Evolutionary conservation across 345 rosid genomes (phyloP).

Genomic region (Microthlaspi erraticum): DNA sequence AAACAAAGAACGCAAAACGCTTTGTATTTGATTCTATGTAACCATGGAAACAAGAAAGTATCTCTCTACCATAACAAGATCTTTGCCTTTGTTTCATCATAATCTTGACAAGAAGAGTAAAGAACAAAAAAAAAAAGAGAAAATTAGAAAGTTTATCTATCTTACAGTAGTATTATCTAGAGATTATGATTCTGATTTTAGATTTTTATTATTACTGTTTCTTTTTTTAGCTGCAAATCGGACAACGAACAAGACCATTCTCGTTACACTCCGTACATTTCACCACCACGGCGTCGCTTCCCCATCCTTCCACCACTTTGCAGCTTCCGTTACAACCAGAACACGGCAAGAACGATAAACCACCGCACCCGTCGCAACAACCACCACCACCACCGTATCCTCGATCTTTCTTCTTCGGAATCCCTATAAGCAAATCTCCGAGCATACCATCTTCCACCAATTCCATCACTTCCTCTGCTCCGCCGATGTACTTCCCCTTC

Average conservation of each 20-base stretch:
- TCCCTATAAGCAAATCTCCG: slow-evolving; percentile 55
- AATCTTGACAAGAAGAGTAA: slow-evolving; percentile 10
- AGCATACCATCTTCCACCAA: slow-evolving; percentile 74
- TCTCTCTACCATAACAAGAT: background rate
- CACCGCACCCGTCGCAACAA: slow-evolving; percentile 68
- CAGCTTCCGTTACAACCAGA: slow-evolving; percentile 79
- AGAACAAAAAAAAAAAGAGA: background rate
- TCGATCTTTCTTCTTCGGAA: slow-evolving; percentile 54
- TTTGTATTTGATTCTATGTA: slow-evolving; percentile 10
- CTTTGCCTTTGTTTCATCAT: background rate
- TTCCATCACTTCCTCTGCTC: slow-evolving; percentile 73
- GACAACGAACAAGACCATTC: slow-evolving; percentile 86
- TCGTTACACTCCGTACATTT: slow-evolving; percentile 83
- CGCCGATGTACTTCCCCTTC: slow-evolving; percentile 81
- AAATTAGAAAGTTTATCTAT: background rate
- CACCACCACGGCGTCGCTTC: slow-evolving; percentile 44
- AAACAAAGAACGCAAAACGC: background rate
- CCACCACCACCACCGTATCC: slow-evolving; percentile 35
- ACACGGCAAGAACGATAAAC: slow-evolving; percentile 73
- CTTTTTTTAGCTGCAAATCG: slow-evolving; percentile 55
- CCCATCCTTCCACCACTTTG: slow-evolving; percentile 55
- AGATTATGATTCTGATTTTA: background rate
- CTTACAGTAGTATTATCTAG: slow-evolving; percentile 3
- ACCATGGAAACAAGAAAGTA: slow-evolving; percentile 6
- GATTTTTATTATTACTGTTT: background rate